Evolutionary conservation across 208 protist genomes (phyloP), one percentile per base, ranked within the genome.

Genomic region (Crithidia acanthocephali): DNA sequence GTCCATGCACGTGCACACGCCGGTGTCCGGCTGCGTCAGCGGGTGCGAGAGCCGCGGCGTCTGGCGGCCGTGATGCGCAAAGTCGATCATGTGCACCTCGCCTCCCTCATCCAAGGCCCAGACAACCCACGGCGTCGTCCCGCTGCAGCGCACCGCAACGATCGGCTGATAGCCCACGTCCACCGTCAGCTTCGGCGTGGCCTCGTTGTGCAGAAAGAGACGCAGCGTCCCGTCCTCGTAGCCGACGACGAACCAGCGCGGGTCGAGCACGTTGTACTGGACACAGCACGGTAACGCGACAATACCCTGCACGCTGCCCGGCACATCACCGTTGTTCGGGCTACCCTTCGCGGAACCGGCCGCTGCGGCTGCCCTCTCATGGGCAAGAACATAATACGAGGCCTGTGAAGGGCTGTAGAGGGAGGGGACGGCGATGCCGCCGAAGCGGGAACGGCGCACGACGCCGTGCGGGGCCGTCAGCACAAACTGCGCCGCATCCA

Each of bases 221-320:
- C 91, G 86, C 45, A 95, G 61, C 25, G 80, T 88, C 61, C 91
- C 91, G 71, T 95, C 88, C 53, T 84, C 86, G 79, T 93, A 95
- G 48, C 91, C 91, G 15, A 74, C 88, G 25, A 92, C 59, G 27
- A 95, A 71, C 68, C 91, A 80, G 40, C 85, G 86, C 28, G 77
- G 83, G 61, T 95, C 91, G 2, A 87, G 42, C 13, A 56, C 59
- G 53, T 66, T 86, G 74, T 84, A 95, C 33, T 82, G 82, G 56
- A 91, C 79, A 73, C 81, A 89, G 44, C 78, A 80, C 25, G 87
- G 86, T 40, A 90, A 76, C 45, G 68, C 74, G 18, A 80, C 25
- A 73, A 76, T n/a, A 48, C 30, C 61, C 18, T 45, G 33, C 2
- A 5, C 58, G 16, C 25, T 22, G 22, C 35, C 7, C 1, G 18